Percentiles rank a stretch among this genome's conserved stretches.
phyloP scores from a whole-genome alignment of 1,284 basidiomycete genomes.

The Apiotrichum montevideense region DNA sequence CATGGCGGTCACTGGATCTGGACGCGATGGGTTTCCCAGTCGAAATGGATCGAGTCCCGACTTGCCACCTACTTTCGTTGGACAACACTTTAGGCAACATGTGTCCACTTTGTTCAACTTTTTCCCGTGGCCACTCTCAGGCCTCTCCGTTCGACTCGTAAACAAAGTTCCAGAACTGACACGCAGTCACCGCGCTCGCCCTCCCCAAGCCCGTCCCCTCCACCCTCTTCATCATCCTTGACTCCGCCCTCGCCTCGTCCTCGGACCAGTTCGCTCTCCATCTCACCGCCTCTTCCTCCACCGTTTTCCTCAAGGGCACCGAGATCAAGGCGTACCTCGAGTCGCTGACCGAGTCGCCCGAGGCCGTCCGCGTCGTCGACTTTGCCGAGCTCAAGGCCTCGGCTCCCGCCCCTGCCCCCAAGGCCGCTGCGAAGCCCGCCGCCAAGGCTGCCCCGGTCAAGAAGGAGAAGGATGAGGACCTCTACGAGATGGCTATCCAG shows the following conservation, averaged over 20 bases:
- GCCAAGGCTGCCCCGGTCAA: conserved; percentile 20
- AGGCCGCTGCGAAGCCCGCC: conserved; percentile 15
- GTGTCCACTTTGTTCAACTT: neutral
- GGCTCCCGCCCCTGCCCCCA: conserved; percentile 21
- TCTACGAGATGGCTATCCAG: conserved; percentile 83
- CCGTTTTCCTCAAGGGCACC: conserved; percentile 67
- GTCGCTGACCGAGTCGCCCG: conserved; percentile 49
- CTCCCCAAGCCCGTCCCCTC: conserved; percentile 64
- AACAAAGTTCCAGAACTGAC: too few relatives aligned
- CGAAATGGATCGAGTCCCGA: neutral
- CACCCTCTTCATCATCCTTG: conserved; percentile 71
- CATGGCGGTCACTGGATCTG: too few relatives aligned
- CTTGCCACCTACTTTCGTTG: neutral
- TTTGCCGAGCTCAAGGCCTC: conserved; percentile 58
- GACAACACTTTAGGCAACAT: too few relatives aligned
- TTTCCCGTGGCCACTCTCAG: neutral
- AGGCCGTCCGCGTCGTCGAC: conserved; percentile 55
- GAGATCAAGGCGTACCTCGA: conserved; percentile 69
- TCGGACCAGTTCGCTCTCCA: conserved; percentile 63
- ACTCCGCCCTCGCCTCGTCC: conserved; percentile 62
- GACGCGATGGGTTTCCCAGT: neutral
- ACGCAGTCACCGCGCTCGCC: conserved; percentile 68
- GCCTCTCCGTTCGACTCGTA: neutral
- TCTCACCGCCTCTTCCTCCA: conserved; percentile 61
- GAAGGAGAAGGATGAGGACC: conserved; percentile 69